A percentile compares a stretch with the other conserved stretches of the same genome.
phyloP scores from a whole-genome alignment of 352 stramenopile species.

The Phytophthora syringae region DNA sequence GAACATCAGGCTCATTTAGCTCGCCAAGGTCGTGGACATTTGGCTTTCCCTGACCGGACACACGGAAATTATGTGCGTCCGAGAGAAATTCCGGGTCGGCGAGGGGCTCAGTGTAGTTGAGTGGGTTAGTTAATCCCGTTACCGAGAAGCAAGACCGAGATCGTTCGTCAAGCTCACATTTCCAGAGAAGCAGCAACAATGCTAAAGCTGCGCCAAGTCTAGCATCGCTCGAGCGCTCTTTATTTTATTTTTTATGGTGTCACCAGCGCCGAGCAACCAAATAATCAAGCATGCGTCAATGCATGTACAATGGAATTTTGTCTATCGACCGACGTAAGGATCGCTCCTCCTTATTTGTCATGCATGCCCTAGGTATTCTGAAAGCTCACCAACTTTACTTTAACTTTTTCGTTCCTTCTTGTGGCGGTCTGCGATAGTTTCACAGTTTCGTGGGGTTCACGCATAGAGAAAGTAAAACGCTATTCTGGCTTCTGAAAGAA shows the following conservation, averaged over 20 bases:
- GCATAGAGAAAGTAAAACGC: background rate
- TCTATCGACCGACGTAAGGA: background rate
- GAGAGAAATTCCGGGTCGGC: constrained; percentile 22
- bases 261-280: constrained; percentile 3
- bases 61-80: constrained; percentile 36
- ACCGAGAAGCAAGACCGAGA: background rate
- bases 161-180: constrained; percentile 1
- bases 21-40: constrained; percentile 13
- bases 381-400: no score
- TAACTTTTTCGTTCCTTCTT: no score
- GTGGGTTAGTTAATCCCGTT: background rate
- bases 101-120: constrained; percentile 34
- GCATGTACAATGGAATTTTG: constrained; percentile 24
- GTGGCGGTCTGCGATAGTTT: background rate
- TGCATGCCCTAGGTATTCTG: no score
- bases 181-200: constrained; percentile 2
- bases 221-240: constrained; percentile 6
- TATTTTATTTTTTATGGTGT: constrained; percentile 52
- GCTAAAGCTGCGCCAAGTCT: constrained; percentile 5
- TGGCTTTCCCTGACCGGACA: constrained; percentile 16
- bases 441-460: constrained; percentile 2
- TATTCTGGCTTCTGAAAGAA: constrained; percentile 8
- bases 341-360: background rate
- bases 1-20: constrained; percentile 12
- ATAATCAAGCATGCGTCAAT: constrained; percentile 21